A percentile compares a stretch with the other conserved stretches of the same genome.
Conservation (phyloP, 495 filamentous ascomycete species). For the Aspergillus cavernicola region DNA sequence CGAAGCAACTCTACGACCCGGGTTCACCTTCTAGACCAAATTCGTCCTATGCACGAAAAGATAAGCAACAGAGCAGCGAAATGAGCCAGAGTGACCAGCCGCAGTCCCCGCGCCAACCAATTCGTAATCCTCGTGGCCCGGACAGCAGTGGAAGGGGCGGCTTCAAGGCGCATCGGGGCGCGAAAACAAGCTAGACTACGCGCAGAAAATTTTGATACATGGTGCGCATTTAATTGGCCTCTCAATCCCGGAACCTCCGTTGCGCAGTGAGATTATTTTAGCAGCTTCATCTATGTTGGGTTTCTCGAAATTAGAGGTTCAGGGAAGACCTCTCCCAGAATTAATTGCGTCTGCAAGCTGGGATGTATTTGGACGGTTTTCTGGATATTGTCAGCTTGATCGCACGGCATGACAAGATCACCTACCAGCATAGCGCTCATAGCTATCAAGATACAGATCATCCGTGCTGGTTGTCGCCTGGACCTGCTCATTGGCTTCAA, state of each 20-base stretch:
- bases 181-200: slow-evolving; percentile 31
- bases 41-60: slow-evolving; percentile 48
- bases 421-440: slow-evolving; percentile 62
- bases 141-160: slow-evolving; percentile 73
- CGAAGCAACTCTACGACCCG: slow-evolving; percentile 70
- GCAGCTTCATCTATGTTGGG: background rate
- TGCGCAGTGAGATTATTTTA: background rate
- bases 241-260: background rate
- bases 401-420: slow-evolving; percentile 8
- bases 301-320: background rate
- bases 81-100: slow-evolving; percentile 35
- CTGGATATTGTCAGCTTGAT: slow-evolving; percentile 30
- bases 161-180: slow-evolving; percentile 59
- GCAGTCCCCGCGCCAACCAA: slow-evolving; percentile 51
- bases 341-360: slow-evolving; percentile 58
- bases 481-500: slow-evolving; percentile 71
- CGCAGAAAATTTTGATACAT: background rate
- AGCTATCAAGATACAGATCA: slow-evolving; percentile 70
- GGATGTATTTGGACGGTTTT: slow-evolving; percentile 59
- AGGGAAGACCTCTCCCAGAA: slow-evolving; percentile 51
- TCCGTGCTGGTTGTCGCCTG: slow-evolving; percentile 73
- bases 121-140: slow-evolving; percentile 69
- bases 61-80: slow-evolving; percentile 31
- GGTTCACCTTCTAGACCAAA: slow-evolving; percentile 59
- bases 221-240: background rate